Evolutionary conservation across 108 stramenopile genomes (phyloP), one percentile per base, ranked within the genome.

Genomic region (Seminavis robusta): DNA sequence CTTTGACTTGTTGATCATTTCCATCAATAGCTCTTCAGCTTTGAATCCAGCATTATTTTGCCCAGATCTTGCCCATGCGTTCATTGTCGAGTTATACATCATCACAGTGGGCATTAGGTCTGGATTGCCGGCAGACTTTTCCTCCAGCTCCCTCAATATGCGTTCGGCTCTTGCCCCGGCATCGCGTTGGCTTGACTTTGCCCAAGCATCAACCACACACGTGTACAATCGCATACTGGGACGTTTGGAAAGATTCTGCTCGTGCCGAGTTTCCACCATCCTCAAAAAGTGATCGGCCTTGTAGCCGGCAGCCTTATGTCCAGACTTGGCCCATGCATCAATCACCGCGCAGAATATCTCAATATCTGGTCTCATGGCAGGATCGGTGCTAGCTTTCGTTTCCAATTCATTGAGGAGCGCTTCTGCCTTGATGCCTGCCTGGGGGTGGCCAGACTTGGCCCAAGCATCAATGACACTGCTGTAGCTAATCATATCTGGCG

Each of bases 391-490:
- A n/a, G n/a, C n/a, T n/a, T n/a, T n/a, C n/a, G n/a, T 11, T 37
- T 9, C 11, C 9, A 9, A 11, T 9, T 37, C 9, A 37, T 11
- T 11, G 36, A 11, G 9, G 36, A 11, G 9, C 36, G 36, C 65
- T 33, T 66, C 59, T 10, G 73, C 66, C 26, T 56, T 67, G 40
- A 41, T 10, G 19, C 56, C 67, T 4, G 67, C 66, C 23, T 79
- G 76, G 2, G 72, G 70, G 17, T 71, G 68, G 8, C 59, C 48
- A 46, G 80, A 76, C 56, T 73, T 75, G 19, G 80, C 63, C 77
- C 81, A 71, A 15, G 75, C 84, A 50, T 80, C 60, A 28, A 86
- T 73, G n/a, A 86, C 60, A 8, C 79, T 76, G 25, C 81, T 81
- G 53, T 83, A 86, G 10, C 79, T 78, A 33, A 71, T 74, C 3